Conservation (phyloP, 805 yeast species). For the Sugiyamaella boreocaroliniensis region DNA sequence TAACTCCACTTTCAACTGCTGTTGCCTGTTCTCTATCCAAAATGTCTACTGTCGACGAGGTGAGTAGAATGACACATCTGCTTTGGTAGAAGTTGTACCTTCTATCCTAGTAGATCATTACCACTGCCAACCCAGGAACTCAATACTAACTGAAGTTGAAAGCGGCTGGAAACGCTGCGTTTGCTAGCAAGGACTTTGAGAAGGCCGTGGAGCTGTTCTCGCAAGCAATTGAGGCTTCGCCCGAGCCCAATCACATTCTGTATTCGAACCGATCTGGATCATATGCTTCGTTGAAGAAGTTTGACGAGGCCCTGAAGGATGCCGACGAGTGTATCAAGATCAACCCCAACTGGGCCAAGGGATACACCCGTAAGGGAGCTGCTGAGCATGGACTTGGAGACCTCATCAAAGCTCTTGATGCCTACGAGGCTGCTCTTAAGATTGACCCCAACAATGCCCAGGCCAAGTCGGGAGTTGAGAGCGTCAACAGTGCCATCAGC, state of each 20-base stretch:
- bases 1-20: not conserved
- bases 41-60: not conserved
- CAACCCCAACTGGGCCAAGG: slow-evolving; percentile 90
- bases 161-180: slow-evolving; percentile 90
- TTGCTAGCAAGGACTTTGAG: slow-evolving; percentile 75
- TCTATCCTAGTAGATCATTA: too few species aligned
- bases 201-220: slow-evolving; percentile 77
- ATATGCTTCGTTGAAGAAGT: slow-evolving; percentile 72
- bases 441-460: slow-evolving; percentile 75
- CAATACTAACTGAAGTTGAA: slow-evolving; percentile 38
- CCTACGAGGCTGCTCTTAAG: slow-evolving; percentile 73
- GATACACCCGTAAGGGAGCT: slow-evolving; percentile 88
- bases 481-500: slow-evolving; percentile 57
- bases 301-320: slow-evolving; percentile 68
- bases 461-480: slow-evolving; percentile 75
- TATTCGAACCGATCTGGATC: slow-evolving; percentile 93
- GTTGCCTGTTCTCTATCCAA: not conserved
- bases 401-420: slow-evolving; percentile 61
- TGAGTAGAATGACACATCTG: not conserved
- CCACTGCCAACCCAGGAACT: too few species aligned
- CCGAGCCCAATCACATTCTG: slow-evolving; percentile 82
- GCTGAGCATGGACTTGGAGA: slow-evolving; percentile 85
- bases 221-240: slow-evolving; percentile 79
- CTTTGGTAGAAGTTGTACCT: too few species aligned
- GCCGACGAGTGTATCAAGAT: slow-evolving; percentile 78